Evolutionary conservation across 2,329 filamentous ascomycete species (phyloP).

Genomic region (Colletotrichum salicis): DNA sequence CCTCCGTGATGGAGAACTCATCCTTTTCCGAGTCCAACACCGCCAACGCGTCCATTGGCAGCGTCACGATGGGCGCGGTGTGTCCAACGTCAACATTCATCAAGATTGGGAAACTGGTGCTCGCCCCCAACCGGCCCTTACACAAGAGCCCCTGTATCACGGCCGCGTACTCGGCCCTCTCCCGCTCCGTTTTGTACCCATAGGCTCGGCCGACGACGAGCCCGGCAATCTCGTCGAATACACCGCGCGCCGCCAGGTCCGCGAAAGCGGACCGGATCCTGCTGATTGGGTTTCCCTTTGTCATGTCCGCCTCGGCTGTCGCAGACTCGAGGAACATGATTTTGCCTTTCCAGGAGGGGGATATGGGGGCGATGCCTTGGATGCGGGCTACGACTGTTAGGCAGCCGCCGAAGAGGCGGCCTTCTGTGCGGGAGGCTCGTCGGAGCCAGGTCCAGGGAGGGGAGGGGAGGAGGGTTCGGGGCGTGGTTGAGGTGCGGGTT

Average conservation of each 20-base stretch:
- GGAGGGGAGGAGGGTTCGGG: slow-evolving; percentile 42
- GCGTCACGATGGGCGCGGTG: slow-evolving; percentile 53
- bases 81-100: slow-evolving; percentile 56
- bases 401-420: slow-evolving; percentile 56
- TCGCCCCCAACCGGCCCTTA: slow-evolving; percentile 43
- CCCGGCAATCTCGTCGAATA: slow-evolving; percentile 53
- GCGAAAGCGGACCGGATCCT: slow-evolving; percentile 49
- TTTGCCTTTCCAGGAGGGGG: slow-evolving; percentile 50
- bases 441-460: slow-evolving; percentile 51
- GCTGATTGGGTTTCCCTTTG: slow-evolving; percentile 40
- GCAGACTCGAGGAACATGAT: slow-evolving; percentile 56
- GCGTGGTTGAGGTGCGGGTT: slow-evolving; percentile 38
- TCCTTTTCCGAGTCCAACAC: slow-evolving; percentile 51
- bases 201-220: slow-evolving; percentile 54
- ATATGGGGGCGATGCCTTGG: slow-evolving; percentile 45
- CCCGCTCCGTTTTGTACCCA: slow-evolving; percentile 49
- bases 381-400: slow-evolving; percentile 53
- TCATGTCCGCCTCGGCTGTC: slow-evolving; percentile 41
- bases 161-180: slow-evolving; percentile 42
- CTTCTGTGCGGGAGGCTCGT: slow-evolving; percentile 47
- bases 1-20: slow-evolving; percentile 46
- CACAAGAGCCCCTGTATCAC: slow-evolving; percentile 48
- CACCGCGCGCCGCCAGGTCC: slow-evolving; percentile 53
- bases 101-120: slow-evolving; percentile 50
- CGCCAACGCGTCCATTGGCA: slow-evolving; percentile 51